Base-by-base conservation (phyloP, 768 basidiomycete genomes). In the Mycena belliarum region DNA sequence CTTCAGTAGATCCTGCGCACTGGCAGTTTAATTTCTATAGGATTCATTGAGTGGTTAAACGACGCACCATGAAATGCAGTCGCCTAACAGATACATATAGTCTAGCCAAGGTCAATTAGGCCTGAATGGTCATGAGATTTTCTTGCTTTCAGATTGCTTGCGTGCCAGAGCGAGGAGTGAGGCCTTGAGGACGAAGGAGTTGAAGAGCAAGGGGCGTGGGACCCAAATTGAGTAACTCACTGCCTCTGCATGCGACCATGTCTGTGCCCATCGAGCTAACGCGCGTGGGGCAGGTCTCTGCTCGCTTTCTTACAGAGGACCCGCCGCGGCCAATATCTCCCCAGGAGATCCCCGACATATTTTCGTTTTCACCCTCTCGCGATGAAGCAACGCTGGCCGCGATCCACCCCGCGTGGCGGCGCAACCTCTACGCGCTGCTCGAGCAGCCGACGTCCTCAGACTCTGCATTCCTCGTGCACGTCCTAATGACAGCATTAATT, bases 381-480 rank as follows among this genome's bases (percentile, higher is more conserved):
- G 79, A 80, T 49, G 72, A 79, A 44, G 66, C 69, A 20, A 61
- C 67, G 3, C 59, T 73, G 6, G 63, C 71, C 23, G 65, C 63
- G 8, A 77, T 82, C 37, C 68, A 74, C 42, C 79, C 82, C 3
- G 72, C 70, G 29, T 90, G 86, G 86, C 88, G 88, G 68, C 78
- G 84, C 23, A 76, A 80, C 16, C 73, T 90, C 16, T 87, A 84
- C 67, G 79, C 84, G 43, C 77, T 95, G 20, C 81, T 95, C 62
- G 93, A 95, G 65, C 85, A 83, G 52, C 92, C 93, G 0, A 86
- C 86, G 8, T 87, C 89, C 0, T 92, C 89, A 0, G 72, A 79
- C 1, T 77, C 87, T 1, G 93, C 93, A 0, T 93, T 95, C 69
- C 68, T 89, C 24, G 58, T 59, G 24, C 57, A 53, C 33, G 47